Base-by-base conservation (phyloP, 2,329 filamentous ascomycete genomes). In the Pyrenophora teres region DNA sequence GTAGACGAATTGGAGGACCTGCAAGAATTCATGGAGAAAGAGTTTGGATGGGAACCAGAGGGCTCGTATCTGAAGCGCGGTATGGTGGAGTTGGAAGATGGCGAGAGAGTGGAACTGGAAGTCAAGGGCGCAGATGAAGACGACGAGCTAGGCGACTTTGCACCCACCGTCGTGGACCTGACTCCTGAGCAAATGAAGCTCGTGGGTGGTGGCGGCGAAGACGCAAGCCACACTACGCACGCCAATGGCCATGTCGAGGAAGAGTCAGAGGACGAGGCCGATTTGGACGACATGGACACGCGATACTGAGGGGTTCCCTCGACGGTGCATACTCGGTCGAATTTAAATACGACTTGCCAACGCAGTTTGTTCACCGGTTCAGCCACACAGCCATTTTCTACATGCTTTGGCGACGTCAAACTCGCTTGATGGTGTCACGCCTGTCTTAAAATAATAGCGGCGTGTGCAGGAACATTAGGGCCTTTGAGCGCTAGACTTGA, bases 101-200 rank as follows among this genome's bases (percentile, higher is more conserved):
- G 85, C 13, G 85, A 87, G 68, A 74, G 78, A 56, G 80, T 87
- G 3, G 83, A 85, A 58, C 76, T 87, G 76, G 82, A 84, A 16
- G 72, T 82, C 56, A 73, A 75, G 16, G 78, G 75, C 12, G 72
- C 74, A 33, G 83, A 85, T 38, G 82, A 83, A 62, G 83, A 86
- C 16, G 84, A 87, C 43, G 84, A 87, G 69, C 80, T 77, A 10
- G 85, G 85, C 9, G 84, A 87, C 59, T 87, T 84, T 76, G 84
- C 84, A 25, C 85, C 85, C 16, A 74, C 81, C 32, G 70, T 87
- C 27, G 83, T 87, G 16, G 81, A 87, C 33, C 57, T 81, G 54
- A 78, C 76, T 13, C 66, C 75, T 3, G 73, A 74, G 39, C 77
- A 80, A 54, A 63, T 74, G 50, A 68, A 68, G 46, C 56, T 71